Evolutionary conservation across 1,284 basidiomycete species (phyloP), one percentile per base, ranked within the genome.

Genomic region (Xerocomus cyaneibrunnescens): DNA sequence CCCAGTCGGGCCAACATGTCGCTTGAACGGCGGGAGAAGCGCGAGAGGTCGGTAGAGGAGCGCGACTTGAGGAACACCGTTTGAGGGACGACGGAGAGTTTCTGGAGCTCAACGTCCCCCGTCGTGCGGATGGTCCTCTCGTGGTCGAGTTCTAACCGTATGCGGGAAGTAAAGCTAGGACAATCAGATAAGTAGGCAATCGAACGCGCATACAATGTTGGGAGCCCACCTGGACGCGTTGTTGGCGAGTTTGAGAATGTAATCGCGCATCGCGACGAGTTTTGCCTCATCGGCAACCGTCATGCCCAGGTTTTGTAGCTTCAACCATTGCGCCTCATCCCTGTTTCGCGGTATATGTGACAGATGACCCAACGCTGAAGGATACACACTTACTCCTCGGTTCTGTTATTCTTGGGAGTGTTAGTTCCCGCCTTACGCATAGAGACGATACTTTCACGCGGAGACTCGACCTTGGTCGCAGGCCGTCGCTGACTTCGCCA

Each of bases 71-170:
- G 78, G 72, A 99, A 98, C 21, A 99, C 89, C 0, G 95, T 99
- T 56, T 94, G 93, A 6, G 94, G 94, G 0, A 94, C 91, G n/a
- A 98, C 89, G 4, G 89, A 86, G 37, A 95, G 80, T 65, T 92
- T 90, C 67, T 89, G 85, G 36, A 92, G 74, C 58, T 89, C 87
- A 30, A 91, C 76, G 34, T 84, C 80, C 10, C 78, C 78, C 10
- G 77, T 83, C 9, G 83, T 79, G 62, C 87, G 86, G 5, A 90
- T 78, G 50, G 77, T 78, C 58, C 79, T 78, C 25, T 85, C 85
- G 0, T 79, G 71, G 58, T 87, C 85, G 28, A 74, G 76, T 57
- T 89, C 86, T 23, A 76, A 70, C 50, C 74, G 81, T 42, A 81
- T 61, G 36, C 87, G 80, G 17, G 81, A 81, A 6, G 82, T 74